These are phyloP conservation scores for Mortierella alpina DNA, from an alignment of 192 early-diverging fungal genomes.

Conservation along the genomic window DNA sequence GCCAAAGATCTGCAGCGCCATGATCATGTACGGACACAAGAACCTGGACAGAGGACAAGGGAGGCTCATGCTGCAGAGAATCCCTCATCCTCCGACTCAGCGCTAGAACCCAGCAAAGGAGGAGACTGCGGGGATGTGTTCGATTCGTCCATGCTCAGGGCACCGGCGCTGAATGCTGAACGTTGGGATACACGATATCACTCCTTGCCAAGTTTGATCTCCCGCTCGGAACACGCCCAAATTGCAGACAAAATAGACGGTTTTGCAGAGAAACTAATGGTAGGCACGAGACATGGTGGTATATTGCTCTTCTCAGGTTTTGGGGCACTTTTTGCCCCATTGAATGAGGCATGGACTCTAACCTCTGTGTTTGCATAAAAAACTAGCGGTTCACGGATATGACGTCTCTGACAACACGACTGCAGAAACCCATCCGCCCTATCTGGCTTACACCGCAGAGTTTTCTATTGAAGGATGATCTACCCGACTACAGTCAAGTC, in stretches of 20 bases:
- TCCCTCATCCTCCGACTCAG: background rate
- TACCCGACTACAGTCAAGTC: slow-evolving; percentile 60
- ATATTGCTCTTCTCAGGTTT: background rate
- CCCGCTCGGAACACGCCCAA: slow-evolving; percentile 77
- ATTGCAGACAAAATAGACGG: slow-evolving; percentile 65
- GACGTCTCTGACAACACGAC: slow-evolving; percentile 40
- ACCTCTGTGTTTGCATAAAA: too few species aligned
- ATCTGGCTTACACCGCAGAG: slow-evolving; percentile 84
- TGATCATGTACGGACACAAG: background rate
- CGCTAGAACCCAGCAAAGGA: background rate
- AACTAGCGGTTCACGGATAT: slow-evolving; percentile 51
- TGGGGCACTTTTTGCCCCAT: too few species aligned
- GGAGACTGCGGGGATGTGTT: background rate
- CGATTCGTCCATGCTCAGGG: background rate
- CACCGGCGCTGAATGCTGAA: slow-evolving; percentile 15
- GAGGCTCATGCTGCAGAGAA: background rate
- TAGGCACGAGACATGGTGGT: slow-evolving; percentile 12
- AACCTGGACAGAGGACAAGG: background rate
- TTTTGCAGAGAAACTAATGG: slow-evolving; percentile 70
- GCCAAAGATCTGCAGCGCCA: background rate
- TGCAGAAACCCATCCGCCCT: slow-evolving; percentile 80
- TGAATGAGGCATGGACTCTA: too few species aligned
- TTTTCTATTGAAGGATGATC: slow-evolving; percentile 48
- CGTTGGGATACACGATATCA: slow-evolving; percentile 72
- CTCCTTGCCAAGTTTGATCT: slow-evolving; percentile 70